A percentile compares a stretch with the other conserved stretches of the same genome.
Evolutionary conservation across 768 basidiomycete genomes (phyloP).

Genomic region (Kondoa subrosea): DNA sequence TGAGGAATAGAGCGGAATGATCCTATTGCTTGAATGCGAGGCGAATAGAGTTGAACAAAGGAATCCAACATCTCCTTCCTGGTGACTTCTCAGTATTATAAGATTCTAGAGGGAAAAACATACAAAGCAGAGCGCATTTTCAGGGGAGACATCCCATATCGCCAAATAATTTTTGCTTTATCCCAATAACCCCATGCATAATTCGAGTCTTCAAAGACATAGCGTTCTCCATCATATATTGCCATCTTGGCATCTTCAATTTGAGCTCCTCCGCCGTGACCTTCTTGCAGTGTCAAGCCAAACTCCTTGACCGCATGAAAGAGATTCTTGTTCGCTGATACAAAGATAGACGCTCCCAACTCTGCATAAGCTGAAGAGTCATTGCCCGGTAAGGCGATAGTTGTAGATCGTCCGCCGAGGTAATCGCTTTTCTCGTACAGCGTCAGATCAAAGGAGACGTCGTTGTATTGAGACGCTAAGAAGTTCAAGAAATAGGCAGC

Average conservation of each 20-base stretch:
- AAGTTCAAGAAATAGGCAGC: slow-evolving; percentile 48
- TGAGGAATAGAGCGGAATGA: slow-evolving; percentile 49
- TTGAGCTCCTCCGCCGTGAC: slow-evolving; percentile 32
- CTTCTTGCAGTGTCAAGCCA: slow-evolving; percentile 44
- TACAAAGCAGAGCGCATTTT: neutral
- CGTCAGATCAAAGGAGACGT: slow-evolving; percentile 57
- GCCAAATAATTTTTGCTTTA: slow-evolving; percentile 53
- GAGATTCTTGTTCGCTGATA: slow-evolving; percentile 39
- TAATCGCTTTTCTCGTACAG: slow-evolving; percentile 49
- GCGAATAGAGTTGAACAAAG: slow-evolving; percentile 44
- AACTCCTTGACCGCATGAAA: slow-evolving; percentile 64
- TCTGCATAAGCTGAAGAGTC: slow-evolving; percentile 38
- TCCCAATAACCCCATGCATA: slow-evolving; percentile 48
- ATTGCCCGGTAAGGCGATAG: slow-evolving; percentile 17
- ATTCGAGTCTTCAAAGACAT: slow-evolving; percentile 30
- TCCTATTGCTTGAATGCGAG: slow-evolving; percentile 34
- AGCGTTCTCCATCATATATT: slow-evolving; percentile 57
- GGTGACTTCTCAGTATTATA: slow-evolving; percentile 33
- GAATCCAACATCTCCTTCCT: slow-evolving; percentile 43
- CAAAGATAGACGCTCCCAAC: slow-evolving; percentile 73
- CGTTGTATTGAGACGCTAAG: slow-evolving; percentile 33
- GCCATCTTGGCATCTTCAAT: slow-evolving; percentile 42
- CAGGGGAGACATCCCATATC: slow-evolving; percentile 40
- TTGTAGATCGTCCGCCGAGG: slow-evolving; percentile 1
- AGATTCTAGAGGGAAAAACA: neutral